Evolutionary conservation across 1,139 yeast genomes (phyloP).

Genomic region (Chernovozyma aurita): DNA sequence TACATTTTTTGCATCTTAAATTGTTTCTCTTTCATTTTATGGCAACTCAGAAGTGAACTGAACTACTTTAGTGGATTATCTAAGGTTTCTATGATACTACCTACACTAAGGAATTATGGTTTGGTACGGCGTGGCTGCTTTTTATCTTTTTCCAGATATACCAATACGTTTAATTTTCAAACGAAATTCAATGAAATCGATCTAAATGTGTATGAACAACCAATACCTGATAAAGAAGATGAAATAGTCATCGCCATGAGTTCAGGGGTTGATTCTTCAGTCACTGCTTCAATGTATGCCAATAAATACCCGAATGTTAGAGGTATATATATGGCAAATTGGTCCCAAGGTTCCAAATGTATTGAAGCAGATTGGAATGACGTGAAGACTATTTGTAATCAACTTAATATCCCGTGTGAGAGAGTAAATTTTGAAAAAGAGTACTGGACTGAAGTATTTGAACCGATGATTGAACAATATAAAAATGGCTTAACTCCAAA

Average conservation of each 20-base stretch:
- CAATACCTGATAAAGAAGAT: slow-evolving; percentile 48
- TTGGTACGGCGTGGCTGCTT: neutral
- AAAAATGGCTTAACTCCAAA: slow-evolving; percentile 80
- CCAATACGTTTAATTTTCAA: slow-evolving; percentile 3
- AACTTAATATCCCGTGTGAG: slow-evolving; percentile 63
- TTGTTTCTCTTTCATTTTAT: too few relatives aligned
- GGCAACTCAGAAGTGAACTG: too few relatives aligned
- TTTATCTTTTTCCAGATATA: neutral
- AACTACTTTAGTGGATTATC: too few relatives aligned
- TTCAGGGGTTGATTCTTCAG: slow-evolving; percentile 94
- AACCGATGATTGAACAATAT: slow-evolving; percentile 81
- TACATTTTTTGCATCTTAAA: too few relatives aligned
- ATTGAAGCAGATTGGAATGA: slow-evolving; percentile 88
- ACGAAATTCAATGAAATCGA: slow-evolving; percentile 4
- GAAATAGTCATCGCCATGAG: slow-evolving; percentile 86
- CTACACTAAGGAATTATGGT: too few relatives aligned
- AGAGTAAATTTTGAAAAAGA: slow-evolving; percentile 83
- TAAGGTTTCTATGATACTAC: too few relatives aligned
- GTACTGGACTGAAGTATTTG: slow-evolving; percentile 89
- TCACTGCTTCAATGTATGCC: slow-evolving; percentile 72
- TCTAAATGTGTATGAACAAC: slow-evolving; percentile 24
- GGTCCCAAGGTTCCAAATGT: slow-evolving; percentile 71
- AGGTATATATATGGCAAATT: slow-evolving; percentile 92
- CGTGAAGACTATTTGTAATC: slow-evolving; percentile 60
- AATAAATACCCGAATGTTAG: slow-evolving; percentile 49